These are phyloP conservation scores for Polysphondylium violaceum DNA, from an alignment of 78 protist genomes.

Conservation along the genomic window DNA sequence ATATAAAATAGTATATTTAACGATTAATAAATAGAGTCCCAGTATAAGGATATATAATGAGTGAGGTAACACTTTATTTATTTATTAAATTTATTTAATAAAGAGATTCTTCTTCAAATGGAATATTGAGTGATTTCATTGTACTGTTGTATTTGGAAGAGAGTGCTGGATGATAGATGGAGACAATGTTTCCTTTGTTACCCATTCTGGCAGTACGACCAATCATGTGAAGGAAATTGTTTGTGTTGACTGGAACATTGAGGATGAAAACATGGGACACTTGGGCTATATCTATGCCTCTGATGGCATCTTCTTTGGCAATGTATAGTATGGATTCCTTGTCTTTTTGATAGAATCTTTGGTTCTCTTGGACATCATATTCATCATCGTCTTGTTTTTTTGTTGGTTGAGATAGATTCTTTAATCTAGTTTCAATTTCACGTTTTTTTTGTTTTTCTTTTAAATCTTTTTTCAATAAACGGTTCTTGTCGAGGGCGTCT, in stretches of 20 bases:
- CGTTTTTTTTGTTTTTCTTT: background rate
- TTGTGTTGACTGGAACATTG: conserved; percentile 16
- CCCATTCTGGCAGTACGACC: conserved; percentile 69
- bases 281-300: conserved; percentile 54
- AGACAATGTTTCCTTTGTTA: conserved; percentile 16
- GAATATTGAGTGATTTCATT: conserved; percentile 27
- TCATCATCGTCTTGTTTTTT: background rate
- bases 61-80: too few relatives aligned
- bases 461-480: background rate
- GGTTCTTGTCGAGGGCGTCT: background rate
- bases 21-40: too few relatives aligned
- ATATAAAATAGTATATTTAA: too few relatives aligned
- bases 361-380: background rate
- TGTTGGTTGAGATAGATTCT: background rate
- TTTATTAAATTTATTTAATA: conserved; percentile 11
- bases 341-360: background rate
- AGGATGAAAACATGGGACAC: conserved; percentile 48
- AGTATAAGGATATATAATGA: too few relatives aligned
- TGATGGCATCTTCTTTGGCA: conserved; percentile 47
- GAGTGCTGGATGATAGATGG: conserved; percentile 21
- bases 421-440: background rate
- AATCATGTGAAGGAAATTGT: conserved; percentile 41
- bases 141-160: conserved; percentile 22
- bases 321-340: conserved; percentile 17
- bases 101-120: conserved; percentile 48